These are phyloP conservation scores for Rhodotorula sphaerocarpa DNA, from an alignment of 768 basidiomycete genomes.

Conservation along the genomic window DNA sequence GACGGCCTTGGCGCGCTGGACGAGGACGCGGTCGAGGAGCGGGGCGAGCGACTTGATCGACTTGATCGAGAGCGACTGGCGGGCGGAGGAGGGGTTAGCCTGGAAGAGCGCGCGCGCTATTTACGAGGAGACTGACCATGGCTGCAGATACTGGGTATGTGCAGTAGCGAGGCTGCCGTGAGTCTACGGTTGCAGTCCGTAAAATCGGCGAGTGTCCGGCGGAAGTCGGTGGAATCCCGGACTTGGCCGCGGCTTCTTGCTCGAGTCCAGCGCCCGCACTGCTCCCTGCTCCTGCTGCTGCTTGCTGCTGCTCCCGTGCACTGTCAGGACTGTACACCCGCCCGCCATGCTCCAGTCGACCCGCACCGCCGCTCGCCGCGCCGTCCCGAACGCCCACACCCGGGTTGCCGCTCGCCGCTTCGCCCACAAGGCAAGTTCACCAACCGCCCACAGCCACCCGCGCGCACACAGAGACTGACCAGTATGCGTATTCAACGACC, in stretches of 20 bases:
- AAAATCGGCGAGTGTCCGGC: not conserved
- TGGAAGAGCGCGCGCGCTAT: not conserved
- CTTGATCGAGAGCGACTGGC: conserved; percentile 52
- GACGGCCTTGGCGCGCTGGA: conserved; percentile 94
- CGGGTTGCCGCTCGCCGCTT: conserved; percentile 28
- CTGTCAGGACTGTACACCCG: too few species aligned
- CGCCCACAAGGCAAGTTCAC: conserved; percentile 30
- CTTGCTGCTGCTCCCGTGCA: not conserved
- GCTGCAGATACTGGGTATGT: too few species aligned
- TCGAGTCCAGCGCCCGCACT: too few species aligned
- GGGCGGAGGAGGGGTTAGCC: not conserved
- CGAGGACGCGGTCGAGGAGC: conserved; percentile 89
- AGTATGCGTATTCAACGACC: too few species aligned
- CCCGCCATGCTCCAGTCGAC: conserved; percentile 2
- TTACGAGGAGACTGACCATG: conserved; percentile 1
- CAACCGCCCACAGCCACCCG: too few species aligned
- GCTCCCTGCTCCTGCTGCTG: not conserved
- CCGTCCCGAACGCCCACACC: conserved; percentile 10
- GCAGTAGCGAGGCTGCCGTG: too few species aligned
- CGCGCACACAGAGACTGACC: not conserved
- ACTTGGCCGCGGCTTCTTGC: too few species aligned
- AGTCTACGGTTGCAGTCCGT: too few species aligned
- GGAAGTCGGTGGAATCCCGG: too few species aligned
- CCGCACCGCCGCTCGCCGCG: conserved; percentile 9
- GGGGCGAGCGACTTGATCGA: conserved; percentile 83